Conservation (phyloP, 805 yeast species). For the Lipomyces mesembrius region DNA sequence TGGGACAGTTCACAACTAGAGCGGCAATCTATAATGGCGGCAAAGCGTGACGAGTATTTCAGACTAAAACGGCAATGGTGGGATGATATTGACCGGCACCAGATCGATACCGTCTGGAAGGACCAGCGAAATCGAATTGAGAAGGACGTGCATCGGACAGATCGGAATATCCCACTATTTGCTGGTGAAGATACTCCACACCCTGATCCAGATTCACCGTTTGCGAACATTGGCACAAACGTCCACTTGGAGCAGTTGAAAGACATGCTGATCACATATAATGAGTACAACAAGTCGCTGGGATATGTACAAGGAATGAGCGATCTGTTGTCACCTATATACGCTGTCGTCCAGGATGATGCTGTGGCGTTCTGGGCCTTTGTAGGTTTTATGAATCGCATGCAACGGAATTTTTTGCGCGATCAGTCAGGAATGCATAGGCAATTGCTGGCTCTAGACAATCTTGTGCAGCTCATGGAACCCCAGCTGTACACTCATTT, state of each 20-base stretch:
- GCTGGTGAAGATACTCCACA: slow-evolving; percentile 52
- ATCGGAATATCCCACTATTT: slow-evolving; percentile 73
- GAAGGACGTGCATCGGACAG: slow-evolving; percentile 92
- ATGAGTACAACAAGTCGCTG: slow-evolving; percentile 77
- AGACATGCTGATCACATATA: slow-evolving; percentile 82
- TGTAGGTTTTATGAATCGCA: slow-evolving; percentile 82
- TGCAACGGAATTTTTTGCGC: slow-evolving; percentile 91
- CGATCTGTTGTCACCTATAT: slow-evolving; percentile 86
- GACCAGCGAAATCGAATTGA: slow-evolving; percentile 91
- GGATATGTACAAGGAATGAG: slow-evolving; percentile 99
- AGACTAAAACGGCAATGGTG: slow-evolving; percentile 69
- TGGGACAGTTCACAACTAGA: slow-evolving; percentile 83
- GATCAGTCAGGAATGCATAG: slow-evolving; percentile 92
- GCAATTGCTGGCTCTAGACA: slow-evolving; percentile 83
- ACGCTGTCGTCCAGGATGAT: slow-evolving; percentile 67
- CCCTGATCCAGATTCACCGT: slow-evolving; percentile 53
- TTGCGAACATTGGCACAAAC: slow-evolving; percentile 71
- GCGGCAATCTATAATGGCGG: slow-evolving; percentile 60
- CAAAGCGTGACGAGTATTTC: slow-evolving; percentile 63
- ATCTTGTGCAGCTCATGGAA: slow-evolving; percentile 84
- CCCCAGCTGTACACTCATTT: slow-evolving; percentile 84
- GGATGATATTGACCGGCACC: slow-evolving; percentile 62
- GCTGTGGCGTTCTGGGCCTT: slow-evolving; percentile 87
- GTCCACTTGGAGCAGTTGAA: slow-evolving; percentile 73
- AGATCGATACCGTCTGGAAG: slow-evolving; percentile 72